Base-by-base conservation (phyloP, 1,284 basidiomycete genomes). In the Flammula alnicola region DNA sequence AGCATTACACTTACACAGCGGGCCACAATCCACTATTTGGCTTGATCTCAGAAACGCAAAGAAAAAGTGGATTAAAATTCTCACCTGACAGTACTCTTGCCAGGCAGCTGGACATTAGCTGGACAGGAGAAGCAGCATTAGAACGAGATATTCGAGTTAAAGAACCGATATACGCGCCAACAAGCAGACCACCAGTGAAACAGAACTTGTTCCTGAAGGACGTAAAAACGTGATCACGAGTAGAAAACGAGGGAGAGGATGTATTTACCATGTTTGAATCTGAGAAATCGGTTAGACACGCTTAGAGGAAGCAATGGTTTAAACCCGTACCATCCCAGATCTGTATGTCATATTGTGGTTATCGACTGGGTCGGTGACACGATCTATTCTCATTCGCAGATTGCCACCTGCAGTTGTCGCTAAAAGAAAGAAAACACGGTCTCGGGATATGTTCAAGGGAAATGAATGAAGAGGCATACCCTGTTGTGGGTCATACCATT, bases 171-270 rank as follows among this genome's bases (percentile, higher is more conserved):
- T 8, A 12, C 58, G 45, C 78, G 67, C 80, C 77, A 64, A 84
- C 80, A 37, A 88, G 72, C 50, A 86, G 69, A 16, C 86, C 87
- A 4, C 88, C 88, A 0, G 86, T 91, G 66, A 94, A 95, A 67
- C 91, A 94, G 62, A 93, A 86, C 67, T 93, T 89, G 48, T 75
- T 75, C 72, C 73, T 68, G 27, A 51, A 44, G 27, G 30, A 16
- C 9, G 12, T 25, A 14, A 6, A 41, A 3, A n/a, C n/a, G 25
- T 39, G 9, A 31, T 23, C 14, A 11, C 4, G 12, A 3, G 27
- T 26, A 20, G 10, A 26, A 12, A 42, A 23, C n/a, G n/a, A n/a
- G n/a, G n/a, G 2, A 43, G 9, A 7, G n/a, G 41, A 35, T 25
- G 1, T 4, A 40, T 27, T 31, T 56, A 72, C 69, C 70, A 73